Base-by-base conservation (phyloP, 345 rosid species). In the Zanthoxylum bungeanum region DNA sequence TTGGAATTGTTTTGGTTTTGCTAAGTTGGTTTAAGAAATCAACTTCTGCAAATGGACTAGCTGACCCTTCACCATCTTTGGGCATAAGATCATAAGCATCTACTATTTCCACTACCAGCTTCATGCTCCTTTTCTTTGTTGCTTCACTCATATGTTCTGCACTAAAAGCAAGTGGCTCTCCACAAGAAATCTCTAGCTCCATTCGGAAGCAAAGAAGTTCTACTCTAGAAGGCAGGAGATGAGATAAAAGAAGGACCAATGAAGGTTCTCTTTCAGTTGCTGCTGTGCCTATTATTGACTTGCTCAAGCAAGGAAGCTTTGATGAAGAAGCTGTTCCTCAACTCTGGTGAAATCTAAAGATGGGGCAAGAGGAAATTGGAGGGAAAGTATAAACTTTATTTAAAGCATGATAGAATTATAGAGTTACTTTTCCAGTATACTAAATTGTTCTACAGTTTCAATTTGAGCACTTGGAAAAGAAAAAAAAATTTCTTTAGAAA, bases 221-320 rank as follows among this genome's bases (percentile, higher is more conserved):
- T 78, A 61, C 76, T 77, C 64, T 60, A 58, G 68, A 76, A 77
- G 72, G 39, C 49, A 76, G 36, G 51, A 55, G 17, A 70, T 37
- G 28, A 37, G 28, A 73, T 12, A 42, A 42, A 42, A 66, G 21
- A 74, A 64, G 55, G 75, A 68, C 75, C 52, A 70, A 39, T 44
- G 59, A 66, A 50, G 57, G 60, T 67, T 56, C 64, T 64, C 51
- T 28, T 34, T 68, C 64, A 25, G 68, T 73, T 36, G 27, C 50
- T 10, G 40, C 37, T 7, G 7, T 58, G 3, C 47, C 64, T 66
- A 55, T 60, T 56, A 39, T 28, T 61, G 65, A 27, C 10, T 73
- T 46, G 58, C 40, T 71, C 59, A 89, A 83, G 91, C 73, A 87
- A 92, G 85, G 93, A 80, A 88, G 88, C 42, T 80, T 79, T 88